Evolutionary conservation across 495 filamentous ascomycete species (phyloP).

Genomic region (Penicillium coprophilum): DNA sequence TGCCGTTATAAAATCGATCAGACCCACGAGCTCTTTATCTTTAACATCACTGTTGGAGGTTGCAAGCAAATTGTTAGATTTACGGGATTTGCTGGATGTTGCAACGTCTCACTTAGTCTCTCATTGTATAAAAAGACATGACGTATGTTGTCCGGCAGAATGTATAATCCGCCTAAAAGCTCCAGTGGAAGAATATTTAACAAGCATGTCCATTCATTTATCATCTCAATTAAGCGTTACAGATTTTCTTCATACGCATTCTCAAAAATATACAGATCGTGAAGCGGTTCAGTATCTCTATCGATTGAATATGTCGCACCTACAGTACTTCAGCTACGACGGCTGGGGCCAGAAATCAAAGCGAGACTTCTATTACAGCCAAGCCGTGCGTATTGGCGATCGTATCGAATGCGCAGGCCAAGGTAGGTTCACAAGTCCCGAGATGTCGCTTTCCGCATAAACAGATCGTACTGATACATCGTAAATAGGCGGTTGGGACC

Average conservation of each 20-base stretch:
- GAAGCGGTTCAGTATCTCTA: constrained; percentile 1
- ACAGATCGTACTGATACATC: background rate
- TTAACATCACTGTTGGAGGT: too few relatives aligned
- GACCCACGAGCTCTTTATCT: too few relatives aligned
- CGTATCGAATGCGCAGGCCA: constrained; percentile 55
- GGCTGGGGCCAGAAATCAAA: constrained; percentile 39
- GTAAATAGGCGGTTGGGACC: constrained; percentile 52
- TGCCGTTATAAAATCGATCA: too few relatives aligned
- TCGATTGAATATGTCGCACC: constrained; percentile 37
- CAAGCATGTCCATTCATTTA: background rate
- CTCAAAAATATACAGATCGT: background rate
- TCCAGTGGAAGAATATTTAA: background rate
- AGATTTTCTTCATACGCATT: background rate
- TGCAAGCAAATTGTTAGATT: too few relatives aligned
- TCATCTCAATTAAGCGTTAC: background rate
- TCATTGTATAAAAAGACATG: background rate
- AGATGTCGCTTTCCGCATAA: background rate
- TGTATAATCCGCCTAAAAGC: background rate
- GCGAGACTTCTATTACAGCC: constrained; percentile 47
- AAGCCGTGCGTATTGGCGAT: constrained; percentile 54
- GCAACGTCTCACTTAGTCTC: too few relatives aligned
- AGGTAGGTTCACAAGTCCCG: constrained; percentile 32
- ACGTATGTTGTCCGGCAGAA: background rate
- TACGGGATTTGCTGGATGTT: too few relatives aligned
- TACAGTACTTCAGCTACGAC: constrained; percentile 45